Evolutionary conservation across 805 yeast species (phyloP).

Genomic region (Ogataea thermomethanolica): DNA sequence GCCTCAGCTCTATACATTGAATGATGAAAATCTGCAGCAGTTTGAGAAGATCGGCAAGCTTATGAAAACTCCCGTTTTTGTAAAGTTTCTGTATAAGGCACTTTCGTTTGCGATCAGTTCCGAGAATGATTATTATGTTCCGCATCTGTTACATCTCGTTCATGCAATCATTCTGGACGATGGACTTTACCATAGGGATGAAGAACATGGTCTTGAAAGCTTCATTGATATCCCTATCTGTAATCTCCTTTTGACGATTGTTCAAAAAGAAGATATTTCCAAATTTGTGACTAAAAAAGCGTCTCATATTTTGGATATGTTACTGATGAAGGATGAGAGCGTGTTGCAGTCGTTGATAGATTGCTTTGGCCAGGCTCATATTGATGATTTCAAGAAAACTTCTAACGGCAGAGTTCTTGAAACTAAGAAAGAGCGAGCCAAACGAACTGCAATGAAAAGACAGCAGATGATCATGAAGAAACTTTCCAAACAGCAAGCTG

Average conservation of each 20-base stretch:
- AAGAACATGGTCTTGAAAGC: slow-evolving; percentile 27
- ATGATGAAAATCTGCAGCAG: slow-evolving; percentile 17
- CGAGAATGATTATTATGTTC: slow-evolving; percentile 51
- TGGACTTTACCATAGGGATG: slow-evolving; percentile 33
- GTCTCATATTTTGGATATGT: slow-evolving; percentile 47
- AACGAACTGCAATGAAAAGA: slow-evolving; percentile 56
- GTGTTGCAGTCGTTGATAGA: slow-evolving; percentile 50
- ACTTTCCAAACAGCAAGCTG: slow-evolving; percentile 52
- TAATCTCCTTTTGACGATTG: slow-evolving; percentile 50
- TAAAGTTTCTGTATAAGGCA: slow-evolving; percentile 55
- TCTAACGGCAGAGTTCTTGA: slow-evolving; percentile 43
- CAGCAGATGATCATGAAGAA: slow-evolving; percentile 59
- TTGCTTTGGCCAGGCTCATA: slow-evolving; percentile 55
- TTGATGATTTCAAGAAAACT: slow-evolving; percentile 46
- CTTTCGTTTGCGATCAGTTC: slow-evolving; percentile 49
- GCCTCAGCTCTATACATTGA: slow-evolving; percentile 41
- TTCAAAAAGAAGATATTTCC: slow-evolving; percentile 47
- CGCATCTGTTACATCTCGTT: slow-evolving; percentile 60
- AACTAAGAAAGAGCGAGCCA: slow-evolving; percentile 52
- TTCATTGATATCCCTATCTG: slow-evolving; percentile 56
- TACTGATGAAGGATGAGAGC: slow-evolving; percentile 46
- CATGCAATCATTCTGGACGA: slow-evolving; percentile 54
- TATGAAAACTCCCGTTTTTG: slow-evolving; percentile 50
- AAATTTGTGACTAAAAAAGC: slow-evolving; percentile 52
- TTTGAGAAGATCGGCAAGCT: slow-evolving; percentile 47